Base-by-base conservation (phyloP, 2,329 filamentous ascomycete species). In the Phialophora expanda region DNA sequence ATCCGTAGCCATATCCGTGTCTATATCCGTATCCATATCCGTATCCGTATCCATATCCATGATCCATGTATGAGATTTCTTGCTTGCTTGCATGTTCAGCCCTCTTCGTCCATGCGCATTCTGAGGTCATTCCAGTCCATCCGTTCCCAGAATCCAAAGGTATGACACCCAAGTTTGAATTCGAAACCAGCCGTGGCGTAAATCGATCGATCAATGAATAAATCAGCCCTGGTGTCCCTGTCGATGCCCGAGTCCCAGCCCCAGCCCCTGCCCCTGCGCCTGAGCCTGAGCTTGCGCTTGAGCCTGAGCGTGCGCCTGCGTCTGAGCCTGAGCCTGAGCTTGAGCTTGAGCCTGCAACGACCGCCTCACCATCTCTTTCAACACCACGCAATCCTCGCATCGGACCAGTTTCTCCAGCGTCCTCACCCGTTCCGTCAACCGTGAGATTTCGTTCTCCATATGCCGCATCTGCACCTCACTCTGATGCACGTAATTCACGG, bases 401-500 rank as follows among this genome's bases (percentile, higher is more conserved):
- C 64, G 63, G 56, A 69, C 67, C 11, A 69, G 57, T 38, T 67
- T 69, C 55, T 70, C 65, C 57, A 71, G 58, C 12, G 67, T 64
- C 30, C 62, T 56, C 12, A 70, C 67, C 14, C 68, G 56, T 12
- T 69, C 70, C 30, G 57, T 67, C 12, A 72, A 44, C 20, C 65
- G 62, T n/a, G 28, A 34, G 62, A 72, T 72, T 28, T 72, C 70
- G 26, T 69, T 64, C n/a, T 61, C 56, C 66, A 71, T 72, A 24
- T 70, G 65, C 11, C 67, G 63, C 44, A 72, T 69, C 54, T 69
- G 65, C 14, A 70, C 64, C 41, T 71, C 69, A 11, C 57, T 65
- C 28, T 69, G 64, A 38, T 72, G 67, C 6, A 72, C 66, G 34
- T 71, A 72, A 53, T 67, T 69, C 65, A 72, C 69, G 14, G 70